Evolutionary conservation across 2,329 filamentous ascomycete species (phyloP), one percentile per base, ranked within the genome.

Genomic region (Coniosporium uncinatum): DNA sequence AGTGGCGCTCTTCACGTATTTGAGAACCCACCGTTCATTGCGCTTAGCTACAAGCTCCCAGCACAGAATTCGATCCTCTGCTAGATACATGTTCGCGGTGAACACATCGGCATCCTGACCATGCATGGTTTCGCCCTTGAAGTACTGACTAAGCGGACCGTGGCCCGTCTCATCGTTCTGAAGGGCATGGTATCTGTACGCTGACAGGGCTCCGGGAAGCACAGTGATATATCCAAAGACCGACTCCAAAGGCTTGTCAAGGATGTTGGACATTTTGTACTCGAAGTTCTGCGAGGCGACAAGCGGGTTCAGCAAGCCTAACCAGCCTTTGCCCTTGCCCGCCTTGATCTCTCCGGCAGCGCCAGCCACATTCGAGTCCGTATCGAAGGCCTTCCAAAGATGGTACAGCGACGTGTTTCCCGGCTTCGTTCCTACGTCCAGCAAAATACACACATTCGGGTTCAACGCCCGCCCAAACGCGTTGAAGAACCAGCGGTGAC

Each of bases 221-320:
- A 98, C 93, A 5, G 91, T 97, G 52, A 98, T 98, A 59, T 97
- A 98, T 2, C 93, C 93, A 61, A 98, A 98, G 1, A 95, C 91
- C 0, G 88, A 95, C 62, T 98, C 93, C 2, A 98, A 71, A 1
- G 93, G 93, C 63, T 98, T 98, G 61, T 98, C 93, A 20, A 98
- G 74, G 54, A 98, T 98, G 55, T 98, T 98, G 32, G 89, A 95
- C 88, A 98, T 96, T 66, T 98, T 98, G 73, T 98, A 98, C 70
- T 98, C 93, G 52, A 98, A 98, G 61, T 98, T 98, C 56, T 98
- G 93, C 36, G 89, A 95, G 0, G 93, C 93, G 14, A 98, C 91
- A 5, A 98, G 73, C 0, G 93, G 93, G 55, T 98, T 98, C 36
- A 98, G 70, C 14, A 98, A 74, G 47, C 91, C 88, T 4, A 81